These are phyloP conservation scores for Schwanniomyces yamadae DNA, from an alignment of 805 yeast species.

Conservation along the genomic window DNA sequence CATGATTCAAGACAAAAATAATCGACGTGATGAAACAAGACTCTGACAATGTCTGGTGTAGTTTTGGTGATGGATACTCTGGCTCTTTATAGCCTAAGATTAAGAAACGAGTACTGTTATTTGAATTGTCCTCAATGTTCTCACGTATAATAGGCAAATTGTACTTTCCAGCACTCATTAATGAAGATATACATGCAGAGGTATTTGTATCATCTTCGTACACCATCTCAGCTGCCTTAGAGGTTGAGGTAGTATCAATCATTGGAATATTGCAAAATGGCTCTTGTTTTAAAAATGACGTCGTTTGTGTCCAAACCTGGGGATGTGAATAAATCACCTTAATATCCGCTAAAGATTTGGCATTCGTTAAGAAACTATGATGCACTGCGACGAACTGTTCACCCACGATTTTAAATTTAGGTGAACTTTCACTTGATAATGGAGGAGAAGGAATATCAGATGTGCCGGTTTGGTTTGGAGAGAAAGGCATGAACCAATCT, in stretches of 20 bases:
- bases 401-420: constrained; percentile 55
- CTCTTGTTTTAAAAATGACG: constrained; percentile 47
- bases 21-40: constrained; percentile 55
- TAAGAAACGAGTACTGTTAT: constrained; percentile 85
- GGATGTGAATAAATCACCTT: constrained; percentile 83
- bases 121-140: constrained; percentile 67
- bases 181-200: constrained; percentile 72
- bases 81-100: constrained; percentile 46
- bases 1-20: constrained; percentile 61
- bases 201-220: constrained; percentile 33
- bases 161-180: constrained; percentile 61
- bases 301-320: constrained; percentile 96
- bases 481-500: constrained; percentile 51
- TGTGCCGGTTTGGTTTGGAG: background rate
- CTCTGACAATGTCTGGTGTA: too few relatives aligned
- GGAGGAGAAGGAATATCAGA: background rate
- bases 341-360: constrained; percentile 45
- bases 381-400: constrained; percentile 82
- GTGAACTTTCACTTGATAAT: background rate
- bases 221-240: constrained; percentile 77
- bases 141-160: constrained; percentile 52
- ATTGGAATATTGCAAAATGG: constrained; percentile 27
- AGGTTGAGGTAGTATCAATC: constrained; percentile 76
- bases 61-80: constrained; percentile 9
- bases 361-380: constrained; percentile 65